A percentile compares a stretch with the other conserved stretches of the same genome.
phyloP scores from a whole-genome alignment of 352 stramenopile genomes.

The Thalassiosira hispida region DNA sequence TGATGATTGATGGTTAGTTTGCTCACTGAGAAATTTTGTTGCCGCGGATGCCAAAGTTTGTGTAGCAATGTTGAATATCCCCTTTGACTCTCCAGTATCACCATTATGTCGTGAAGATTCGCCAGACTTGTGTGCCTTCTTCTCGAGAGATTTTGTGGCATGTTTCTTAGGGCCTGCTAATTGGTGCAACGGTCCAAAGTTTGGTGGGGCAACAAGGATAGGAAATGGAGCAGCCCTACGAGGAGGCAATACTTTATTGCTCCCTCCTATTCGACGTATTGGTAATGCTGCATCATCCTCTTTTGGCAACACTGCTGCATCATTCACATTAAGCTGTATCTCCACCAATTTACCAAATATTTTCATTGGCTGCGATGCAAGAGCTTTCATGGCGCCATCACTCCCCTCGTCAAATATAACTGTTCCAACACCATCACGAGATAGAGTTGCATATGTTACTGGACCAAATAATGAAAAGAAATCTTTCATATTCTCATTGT shows the following conservation, averaged over 20 bases:
- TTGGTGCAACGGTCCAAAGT: slow-evolving; percentile 32
- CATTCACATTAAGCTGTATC: neutral
- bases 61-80: slow-evolving; percentile 10
- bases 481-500: slow-evolving; percentile 13
- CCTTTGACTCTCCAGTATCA: neutral
- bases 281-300: neutral
- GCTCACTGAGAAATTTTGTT: slow-evolving; percentile 7
- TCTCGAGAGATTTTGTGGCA: neutral
- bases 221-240: slow-evolving; percentile 14
- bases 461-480: slow-evolving; percentile 39
- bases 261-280: neutral
- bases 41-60: slow-evolving; percentile 6
- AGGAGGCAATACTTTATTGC: neutral
- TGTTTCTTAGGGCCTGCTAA: neutral
- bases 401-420: slow-evolving; percentile 29
- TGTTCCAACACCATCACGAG: neutral
- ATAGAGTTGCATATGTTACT: neutral
- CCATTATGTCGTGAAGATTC: neutral
- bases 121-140: neutral
- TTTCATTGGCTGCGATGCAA: slow-evolving; percentile 25
- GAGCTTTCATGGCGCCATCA: slow-evolving; percentile 8
- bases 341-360: slow-evolving; percentile 29
- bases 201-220: slow-evolving; percentile 37
- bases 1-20: neutral
- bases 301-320: neutral